Conservation (phyloP, 306 rosid genomes). For the Aeschynomene evenia region DNA sequence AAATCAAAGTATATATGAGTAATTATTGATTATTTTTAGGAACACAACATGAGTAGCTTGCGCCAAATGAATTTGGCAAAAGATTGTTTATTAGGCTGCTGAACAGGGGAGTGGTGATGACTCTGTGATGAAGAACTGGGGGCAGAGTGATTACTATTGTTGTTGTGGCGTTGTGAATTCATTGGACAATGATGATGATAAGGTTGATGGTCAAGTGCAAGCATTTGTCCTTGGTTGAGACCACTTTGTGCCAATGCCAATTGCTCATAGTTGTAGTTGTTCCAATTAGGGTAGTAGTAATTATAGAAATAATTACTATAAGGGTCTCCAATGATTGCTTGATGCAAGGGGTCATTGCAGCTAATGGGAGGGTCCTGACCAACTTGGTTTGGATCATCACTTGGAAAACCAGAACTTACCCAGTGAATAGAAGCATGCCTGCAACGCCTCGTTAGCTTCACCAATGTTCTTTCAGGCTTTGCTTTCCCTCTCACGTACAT, state of each 20-base stretch:
- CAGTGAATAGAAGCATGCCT: slow-evolving; percentile 21
- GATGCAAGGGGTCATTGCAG: slow-evolving; percentile 7
- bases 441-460: slow-evolving; percentile 2
- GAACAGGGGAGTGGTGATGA: no score
- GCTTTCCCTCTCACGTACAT: slow-evolving; percentile 22
- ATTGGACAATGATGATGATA: neutral
- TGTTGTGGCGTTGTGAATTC: neutral
- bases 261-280: neutral
- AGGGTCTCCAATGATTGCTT: neutral
- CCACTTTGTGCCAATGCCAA: neutral
- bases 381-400: neutral
- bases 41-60: neutral
- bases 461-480: neutral
- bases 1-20: neutral
- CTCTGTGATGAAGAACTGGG: neutral
- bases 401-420: slow-evolving; percentile 4
- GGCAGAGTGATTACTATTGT: no score
- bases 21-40: neutral
- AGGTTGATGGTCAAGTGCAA: neutral
- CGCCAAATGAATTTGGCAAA: neutral
- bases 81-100: neutral
- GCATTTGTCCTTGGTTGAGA: neutral
- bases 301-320: neutral
- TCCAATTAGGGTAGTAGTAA: neutral
- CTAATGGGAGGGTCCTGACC: no score